Base-by-base conservation (phyloP, 2,329 filamentous ascomycete species). In the Rhinocladiella similis region DNA sequence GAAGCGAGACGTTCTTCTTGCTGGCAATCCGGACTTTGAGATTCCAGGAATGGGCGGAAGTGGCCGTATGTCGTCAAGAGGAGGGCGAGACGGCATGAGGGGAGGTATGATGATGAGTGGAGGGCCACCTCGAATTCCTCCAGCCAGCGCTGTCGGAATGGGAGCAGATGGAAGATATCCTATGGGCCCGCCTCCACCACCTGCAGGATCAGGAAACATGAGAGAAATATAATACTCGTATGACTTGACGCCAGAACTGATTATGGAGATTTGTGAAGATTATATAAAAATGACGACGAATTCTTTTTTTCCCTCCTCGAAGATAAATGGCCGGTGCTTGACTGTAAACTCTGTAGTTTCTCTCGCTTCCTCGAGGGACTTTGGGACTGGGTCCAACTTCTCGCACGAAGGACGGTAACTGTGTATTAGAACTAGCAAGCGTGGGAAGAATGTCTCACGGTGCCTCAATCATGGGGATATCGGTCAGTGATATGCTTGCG, bases 1-100 rank as follows among this genome's bases (percentile, higher is more conserved):
- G 65, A 82, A 83, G 58, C 84, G 87, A 64, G 90, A 95, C 64
- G 80, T 91, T 48, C 75, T 96, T 38, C 77, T 96, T 57, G 85
- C 86, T 66, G 85, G 80, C 43, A 96, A 96, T 67, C 91, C 92
- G 0, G 91, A 97, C 71, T 97, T 97, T 73, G 82, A 88, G 62
- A 71, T 97, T 25, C 87, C 86, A 1, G 74, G 73, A 3, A 58
- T 19, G 69, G 65, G 47, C 19, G 54, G 43, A 18, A 53, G 60
- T 19, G 45, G 51, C 18, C 41, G 55, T 18, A 33, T 29, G 36
- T 36, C 56, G 47, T 41, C 53, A 12, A 38, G 33, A 25, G 33
- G 60, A 38, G 36, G 54, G 6, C 42, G 57, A 42, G 48, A 54
- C 22, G 55, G 60, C 14, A 55, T 55, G 51, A 58, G 59, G 43